Base-by-base conservation (phyloP, 2,329 filamentous ascomycete species). In the Tolypocladium guangdongense region DNA sequence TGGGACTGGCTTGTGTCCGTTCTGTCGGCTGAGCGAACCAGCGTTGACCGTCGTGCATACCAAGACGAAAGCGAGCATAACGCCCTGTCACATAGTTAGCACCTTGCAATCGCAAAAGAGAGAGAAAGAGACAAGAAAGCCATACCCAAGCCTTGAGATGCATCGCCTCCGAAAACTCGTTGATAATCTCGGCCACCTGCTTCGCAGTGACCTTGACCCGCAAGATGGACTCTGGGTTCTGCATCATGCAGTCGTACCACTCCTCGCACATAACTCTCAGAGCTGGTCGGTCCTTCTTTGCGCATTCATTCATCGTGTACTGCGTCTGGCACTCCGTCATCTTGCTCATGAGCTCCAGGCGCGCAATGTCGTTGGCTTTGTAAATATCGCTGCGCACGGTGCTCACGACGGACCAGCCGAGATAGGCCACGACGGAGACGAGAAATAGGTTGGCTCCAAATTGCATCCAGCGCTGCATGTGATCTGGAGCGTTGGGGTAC, bases 141-240 rank as follows among this genome's bases (percentile, higher is more conserved):
- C 76, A 59, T 68, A 81, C 79, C 71, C 78, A 78, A 11, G 78
- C 77, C 69, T 96, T 96, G 69, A 89, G 86, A 58, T 87, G 90
- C 68, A 97, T 91, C 7, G 88, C 84, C 62, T 95, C 90, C 5
- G 95, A 85, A 67, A 97, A 96, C 63, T 87, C 86, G 66, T 97
- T 96, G 69, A 97, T 86, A 41, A 99, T 95, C 64, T 90, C 83
- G 1, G 92, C 92, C 65, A 96, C 87, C 30, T 91, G 93, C 64
- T 88, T 86, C 6, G 90, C 91, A 20, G 87, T 89, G 39, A 96
- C 83, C 62, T 85, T 86, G 43, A 92, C 86, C 38, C 86, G 78
- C 59, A 88, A 90, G 53, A 96, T 83, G 53, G 83, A 82, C 46
- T 84, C 78, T 0, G 90, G 85, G 63, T 96, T 88, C 59, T 86